Evolutionary conservation across 345 rosid genomes (phyloP).

Genomic region (Pistacia atlantica): DNA sequence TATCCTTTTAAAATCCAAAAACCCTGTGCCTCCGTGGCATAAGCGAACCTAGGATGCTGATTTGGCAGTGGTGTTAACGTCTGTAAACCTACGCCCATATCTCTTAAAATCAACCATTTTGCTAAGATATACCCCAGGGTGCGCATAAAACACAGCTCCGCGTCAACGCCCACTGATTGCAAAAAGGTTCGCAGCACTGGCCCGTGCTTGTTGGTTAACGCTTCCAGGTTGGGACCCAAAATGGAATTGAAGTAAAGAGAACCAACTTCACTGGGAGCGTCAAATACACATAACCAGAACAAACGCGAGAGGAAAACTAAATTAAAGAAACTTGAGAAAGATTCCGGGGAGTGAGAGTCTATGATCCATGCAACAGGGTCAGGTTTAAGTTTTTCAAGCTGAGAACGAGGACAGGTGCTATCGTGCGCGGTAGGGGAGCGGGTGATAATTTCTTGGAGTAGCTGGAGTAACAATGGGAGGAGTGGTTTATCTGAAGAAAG

Average conservation of each 20-base stretch:
- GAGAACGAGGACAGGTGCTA: conserved; percentile 61
- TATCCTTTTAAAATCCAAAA: conserved; percentile 77
- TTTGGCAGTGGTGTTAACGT: conserved; percentile 32
- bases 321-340: conserved; percentile 71
- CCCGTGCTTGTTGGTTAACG: conserved; percentile 38
- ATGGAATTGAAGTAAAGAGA: conserved; percentile 65
- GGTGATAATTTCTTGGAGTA: conserved; percentile 65
- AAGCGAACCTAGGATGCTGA: conserved; percentile 51
- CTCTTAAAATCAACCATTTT: conserved; percentile 76
- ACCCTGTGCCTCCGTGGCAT: conserved; percentile 79
- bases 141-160: conserved; percentile 73
- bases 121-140: conserved; percentile 70
- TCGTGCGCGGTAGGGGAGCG: conserved; percentile 52
- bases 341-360: conserved; percentile 78
- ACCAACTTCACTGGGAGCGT: conserved; percentile 73
- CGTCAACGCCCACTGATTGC: conserved; percentile 62
- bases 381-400: conserved; percentile 58
- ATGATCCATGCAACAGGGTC: conserved; percentile 78
- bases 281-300: conserved; percentile 71
- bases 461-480: conserved; percentile 74
- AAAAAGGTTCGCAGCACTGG: conserved; percentile 71
- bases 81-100: conserved; percentile 63
- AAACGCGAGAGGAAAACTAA: conserved; percentile 64
- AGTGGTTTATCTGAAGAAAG: conserved; percentile 72
- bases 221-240: conserved; percentile 59